Base-by-base conservation (phyloP, 2,329 filamentous ascomycete genomes). In the Atkinsonella hypoxylon region DNA sequence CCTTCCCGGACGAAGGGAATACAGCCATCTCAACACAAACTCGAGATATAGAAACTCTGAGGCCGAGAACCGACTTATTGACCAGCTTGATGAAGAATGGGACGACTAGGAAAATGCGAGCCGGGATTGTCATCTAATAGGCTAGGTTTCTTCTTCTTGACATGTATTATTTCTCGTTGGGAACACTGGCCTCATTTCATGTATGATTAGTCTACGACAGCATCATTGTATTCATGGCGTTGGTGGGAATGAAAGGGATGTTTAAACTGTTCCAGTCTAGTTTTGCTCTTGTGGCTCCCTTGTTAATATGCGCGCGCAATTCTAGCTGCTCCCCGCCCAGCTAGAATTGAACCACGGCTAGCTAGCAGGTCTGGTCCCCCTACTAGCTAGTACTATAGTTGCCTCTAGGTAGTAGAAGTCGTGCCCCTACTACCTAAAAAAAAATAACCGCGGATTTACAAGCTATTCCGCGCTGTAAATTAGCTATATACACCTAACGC, bases 11-110 rank as follows among this genome's bases (percentile, higher is more conserved):
- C 74, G 79, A 55, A 69, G 82, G 50, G 85, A 85, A 10, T 90
- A 90, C 64, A 79, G 75, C 52, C 73, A 81, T 41, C 70, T 90
- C 22, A 77, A 76, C 38, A 68, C 73, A 13, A 78, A 75, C 45
- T 71, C 76, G 11, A 75, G 65, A 51, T 67, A 70, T 54, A 64
- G 74, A 58, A 72, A 72, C 60, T 66, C 75, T 51, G 91, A 96
- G 53, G 90, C 89, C 50, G 93, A 97, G 69, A 96, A 97, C 67
- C 75, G 89, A 55, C 70, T 97, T 59, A 97, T 98, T 65, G 91
- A 97, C 66, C 89, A 96, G 67, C 74, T 96, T 53, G 93, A 97
- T 61, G 91, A 97, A 66, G 90, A 96, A 64, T 97, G 91, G 91
- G 90, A 96, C 59, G 90, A 95, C 56, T 83, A 61, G 49, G 10